phyloP scores from a whole-genome alignment of 1,139 yeast genomes.

The Sugiyamaella grinbergsii region DNA sequence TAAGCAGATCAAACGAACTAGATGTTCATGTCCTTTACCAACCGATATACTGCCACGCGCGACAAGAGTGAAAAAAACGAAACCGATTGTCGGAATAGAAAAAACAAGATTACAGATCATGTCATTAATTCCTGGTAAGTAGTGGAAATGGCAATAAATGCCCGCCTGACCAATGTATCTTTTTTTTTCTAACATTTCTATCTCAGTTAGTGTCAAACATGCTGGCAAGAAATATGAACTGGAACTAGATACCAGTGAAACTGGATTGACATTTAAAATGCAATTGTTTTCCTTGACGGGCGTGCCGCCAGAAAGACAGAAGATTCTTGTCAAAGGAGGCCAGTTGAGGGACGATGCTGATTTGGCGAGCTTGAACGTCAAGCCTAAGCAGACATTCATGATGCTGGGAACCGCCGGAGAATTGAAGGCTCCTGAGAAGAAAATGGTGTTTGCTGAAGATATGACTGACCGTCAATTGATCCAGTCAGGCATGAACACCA shows the following conservation, averaged over 20 bases:
- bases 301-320: slow-evolving; percentile 86
- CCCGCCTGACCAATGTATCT: too few relatives aligned
- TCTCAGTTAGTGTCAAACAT: slow-evolving; percentile 70
- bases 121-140: slow-evolving; percentile 18
- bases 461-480: slow-evolving; percentile 52
- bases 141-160: too few relatives aligned
- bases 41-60: background rate
- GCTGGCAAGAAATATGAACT: slow-evolving; percentile 82
- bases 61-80: background rate
- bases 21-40: slow-evolving; percentile 3
- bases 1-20: background rate
- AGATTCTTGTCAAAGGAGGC: slow-evolving; percentile 86
- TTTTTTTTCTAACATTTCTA: too few relatives aligned
- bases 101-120: too few relatives aligned
- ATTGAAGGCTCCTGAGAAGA: slow-evolving; percentile 57
- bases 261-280: slow-evolving; percentile 68
- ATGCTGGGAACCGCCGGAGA: slow-evolving; percentile 89
- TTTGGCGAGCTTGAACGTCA: slow-evolving; percentile 55
- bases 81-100: too few relatives aligned
- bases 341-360: slow-evolving; percentile 72
- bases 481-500: slow-evolving; percentile 23
- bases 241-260: slow-evolving; percentile 51
- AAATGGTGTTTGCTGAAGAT: slow-evolving; percentile 70
- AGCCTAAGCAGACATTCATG: slow-evolving; percentile 72
- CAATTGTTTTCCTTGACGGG: slow-evolving; percentile 73